Base-by-base conservation (phyloP, 495 filamentous ascomycete species). In the Talaromyces trachyspermus region DNA sequence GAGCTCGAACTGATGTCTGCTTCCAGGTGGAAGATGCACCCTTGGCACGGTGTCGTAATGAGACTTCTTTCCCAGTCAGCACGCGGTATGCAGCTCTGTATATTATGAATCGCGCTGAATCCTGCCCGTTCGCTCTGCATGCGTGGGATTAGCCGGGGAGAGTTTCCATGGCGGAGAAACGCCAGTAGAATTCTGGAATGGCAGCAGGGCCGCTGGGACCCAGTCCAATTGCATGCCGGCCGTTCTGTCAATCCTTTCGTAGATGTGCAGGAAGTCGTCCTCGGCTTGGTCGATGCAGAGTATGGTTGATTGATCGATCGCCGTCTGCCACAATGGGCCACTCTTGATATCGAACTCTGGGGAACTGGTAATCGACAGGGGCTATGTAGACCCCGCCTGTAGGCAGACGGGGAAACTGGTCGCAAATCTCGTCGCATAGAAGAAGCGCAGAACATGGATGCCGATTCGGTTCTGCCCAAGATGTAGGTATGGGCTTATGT, bases 401-500 rank as follows among this genome's bases (percentile, higher is more conserved):
- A 20, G 35, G 7, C 35, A 38, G 4, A 17, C 35, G 35, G 35
- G 35, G 35, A 20, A 38, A 38, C 35, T 38, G 18, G 35, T 38
- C 18, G 35, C 35, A 38, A 38, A 38, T 15, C 14, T 15, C n/a
- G 35, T 38, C 2, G 35, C 35, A 20, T 20, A 38, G 7, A 38
- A 38, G 35, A 38, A 63, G 7, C 60, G 52, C 46, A 63, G 37
- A 1, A 63, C 58, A 1, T 54, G 52, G 19, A 51, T 53, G 14
- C 53, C 54, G n/a, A 63, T 40, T 11, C 54, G 42, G 37, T 63
- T 63, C 26, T 26, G 23, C 1, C 50, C 60, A 3, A 37, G 22
- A 1, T 15, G 17, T 5, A 57, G 29, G 27, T 49, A 61, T 3
- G 57, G 60, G 2, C 46, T 27, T 18, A 63, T 55, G 32, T 60